Percentiles rank a stretch among this genome's conserved stretches.
Conservation (phyloP, 1,284 basidiomycete genomes). For the Microbotryum scabiosae region DNA sequence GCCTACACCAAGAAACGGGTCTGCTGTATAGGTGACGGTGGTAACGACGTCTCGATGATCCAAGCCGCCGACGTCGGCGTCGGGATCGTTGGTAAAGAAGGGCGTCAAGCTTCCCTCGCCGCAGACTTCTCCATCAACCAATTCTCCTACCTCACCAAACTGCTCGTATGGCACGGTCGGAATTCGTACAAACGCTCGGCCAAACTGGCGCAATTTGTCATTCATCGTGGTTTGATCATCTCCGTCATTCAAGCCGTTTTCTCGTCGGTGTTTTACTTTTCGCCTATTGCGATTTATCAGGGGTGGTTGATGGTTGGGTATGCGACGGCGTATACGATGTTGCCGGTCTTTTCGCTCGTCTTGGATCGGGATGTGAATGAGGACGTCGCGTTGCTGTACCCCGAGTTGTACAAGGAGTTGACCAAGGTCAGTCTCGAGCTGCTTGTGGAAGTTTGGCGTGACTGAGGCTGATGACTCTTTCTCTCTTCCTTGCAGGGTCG, state of each 20-base stretch:
- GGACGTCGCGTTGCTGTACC: slow-evolving; percentile 88
- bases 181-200: slow-evolving; percentile 97
- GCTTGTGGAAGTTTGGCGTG: slow-evolving; percentile 29
- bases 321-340: slow-evolving; percentile 97
- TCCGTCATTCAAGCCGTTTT: slow-evolving; percentile 92
- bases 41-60: slow-evolving; percentile 94
- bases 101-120: slow-evolving; percentile 92
- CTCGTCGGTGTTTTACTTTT: slow-evolving; percentile 95
- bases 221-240: slow-evolving; percentile 95
- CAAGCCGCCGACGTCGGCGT: slow-evolving; percentile 90
- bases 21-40: slow-evolving; percentile 94
- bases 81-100: slow-evolving; percentile 98
- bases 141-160: slow-evolving; percentile 88
- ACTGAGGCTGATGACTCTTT: background rate
- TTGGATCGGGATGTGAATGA: slow-evolving; percentile 93
- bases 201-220: slow-evolving; percentile 96
- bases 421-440: slow-evolving; percentile 59
- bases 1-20: slow-evolving; percentile 84
- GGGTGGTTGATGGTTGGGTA: slow-evolving; percentile 98
- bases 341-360: slow-evolving; percentile 93
- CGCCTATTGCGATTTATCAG: slow-evolving; percentile 95
- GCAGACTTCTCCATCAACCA: slow-evolving; percentile 97
- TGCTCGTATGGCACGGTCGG: slow-evolving; percentile 92
- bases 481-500: slow-evolving; percentile 56
- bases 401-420: slow-evolving; percentile 94